Base-by-base conservation (phyloP, 305 asterid genomes). In the Fraxinus sp. region DNA sequence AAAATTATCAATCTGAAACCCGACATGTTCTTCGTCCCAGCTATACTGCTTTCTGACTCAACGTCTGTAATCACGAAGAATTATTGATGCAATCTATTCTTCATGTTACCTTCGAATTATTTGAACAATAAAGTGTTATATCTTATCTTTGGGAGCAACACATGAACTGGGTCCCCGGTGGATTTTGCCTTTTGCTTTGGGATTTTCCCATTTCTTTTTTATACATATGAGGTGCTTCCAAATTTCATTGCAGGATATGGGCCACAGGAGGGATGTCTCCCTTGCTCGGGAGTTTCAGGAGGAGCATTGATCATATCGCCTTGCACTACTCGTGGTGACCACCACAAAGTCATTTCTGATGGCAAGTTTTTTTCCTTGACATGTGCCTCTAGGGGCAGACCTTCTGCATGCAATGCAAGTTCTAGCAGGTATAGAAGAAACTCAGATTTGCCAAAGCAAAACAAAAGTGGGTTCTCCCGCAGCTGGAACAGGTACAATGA, bases 401-500 rank as follows among this genome's bases (percentile, higher is more conserved):
- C 91, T 75, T 52, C 82, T 84, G 88, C 86, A 41, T 91, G 97
- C 68, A 80, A 80, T 80, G 95, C 98, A 59, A 88, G 87, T 86
- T 86, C 94, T 46, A 85, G 90, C 90, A 90, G 85, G 84, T 91
- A 89, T 22, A 87, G 94, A 85, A 91, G 94, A 87, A 94, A 89
- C 71, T 86, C 93, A 16, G 98, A 94, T 80, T 92, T 88, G 87
- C 75, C 94, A 22, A 91, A 88, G 91, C 94, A 86, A 84, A 96
- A 88, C 88, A 96, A 85, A 90, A 89, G 90, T 5, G 94, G 92
- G 37, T 91, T 86, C 87, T 92, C 94, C 81, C 91, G 96, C 83
- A 84, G 82, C 83, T 86, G 94, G 87, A 92, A 88, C 84, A 88
- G 94, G 90, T 87, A 83, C 79, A 87, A 84, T 75, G 97, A 91